Base-by-base conservation (phyloP, 371 early-diverging fungal genomes). In the Nosema muscidifuracis region DNA sequence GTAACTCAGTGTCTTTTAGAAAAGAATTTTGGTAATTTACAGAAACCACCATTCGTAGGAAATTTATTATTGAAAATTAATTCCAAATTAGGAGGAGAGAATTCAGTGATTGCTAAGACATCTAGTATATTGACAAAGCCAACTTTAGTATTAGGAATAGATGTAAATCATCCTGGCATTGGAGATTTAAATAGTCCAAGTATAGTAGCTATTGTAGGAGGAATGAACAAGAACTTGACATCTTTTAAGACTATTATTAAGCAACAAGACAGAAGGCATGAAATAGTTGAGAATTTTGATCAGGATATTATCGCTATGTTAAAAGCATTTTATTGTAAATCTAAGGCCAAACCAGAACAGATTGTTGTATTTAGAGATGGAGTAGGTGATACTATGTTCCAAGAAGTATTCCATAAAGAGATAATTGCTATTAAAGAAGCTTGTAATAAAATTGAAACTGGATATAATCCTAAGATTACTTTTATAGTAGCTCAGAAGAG, bases 401-500 rank as follows among this genome's bases (percentile, higher is more conserved):
- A 80, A 53, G 86, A 87, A 66, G 91, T 93, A 2, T 81, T 89
- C 31, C 82, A 87, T 16, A 79, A 76, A 16, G 95, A 97, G 82
- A 82, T 93, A 4, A 84, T 86, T 24, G 87, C 89, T 7, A 87
- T 95, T 66, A 83, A 85, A 67, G 79, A 83, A 9, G 93, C 93
- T 6, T 93, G 90, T 77, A 66, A 72, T 3, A 74, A 76, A 0
- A 58, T 94, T 2, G 89, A 89, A 9, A 73, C 79, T 22, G 73
- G 73, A 15, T 93, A 94, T 81, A 80, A 80, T 1, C 94, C 94
- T 0, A 85, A 87, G 28, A 81, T 97, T 60, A 94, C 92, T 0
- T 95, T 89, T 77, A 84, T 95, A 30, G 87, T 91, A 0, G 93
- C 91, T 4, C 92, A 94, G 77, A 95, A 97, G 82, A 87, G 95